Evolutionary conservation across 2,329 filamentous ascomycete genomes (phyloP), one percentile per base, ranked within the genome.

Genomic region (Geosmithia putterillii): DNA sequence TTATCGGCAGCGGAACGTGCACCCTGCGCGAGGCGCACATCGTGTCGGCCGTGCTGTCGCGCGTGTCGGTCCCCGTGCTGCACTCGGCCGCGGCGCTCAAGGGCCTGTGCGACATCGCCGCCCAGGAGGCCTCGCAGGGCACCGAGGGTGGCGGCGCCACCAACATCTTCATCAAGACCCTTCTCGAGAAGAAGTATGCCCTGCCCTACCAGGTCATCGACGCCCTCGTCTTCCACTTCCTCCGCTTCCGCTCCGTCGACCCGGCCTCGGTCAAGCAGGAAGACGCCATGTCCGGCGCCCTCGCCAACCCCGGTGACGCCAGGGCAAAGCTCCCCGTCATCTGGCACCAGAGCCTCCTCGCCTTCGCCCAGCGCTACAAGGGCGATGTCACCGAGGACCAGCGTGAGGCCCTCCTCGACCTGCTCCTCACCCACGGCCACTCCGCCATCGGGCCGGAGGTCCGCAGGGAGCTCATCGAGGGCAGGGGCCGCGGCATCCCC

Each of bases 301-400:
- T 62, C 15, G 56, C 61, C 25, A 62, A 55, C 45, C 64, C 62
- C 17, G 67, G 67, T n/a, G 73, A 76, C 40, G 67, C 62, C 47
- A 72, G 60, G 61, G 71, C 51, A 56, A 86, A 84, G 57, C 61
- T 96, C 50, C 92, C 94, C 0, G 88, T 98, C 7, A 79, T 98
- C 44, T 98, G 90, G 88, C 92, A 98, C 62, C 90, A 96, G 66
- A 88, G 84, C 53, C 69, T 98, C 23, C 66, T 98, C 44, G 83
- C 86, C 2, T 98, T 98, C 64, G 88, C 92, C 21, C 85, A 95
- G 65, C 74, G 90, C 45, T 98, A 96, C 65, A 81, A 88, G 56
- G 94, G 95, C 52, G 90, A 96, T 61, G 90, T 95, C 52, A 95
- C 88, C 2, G 89, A 95, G 60, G 89, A 95, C 52, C 89, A 95